phyloP scores from a whole-genome alignment of 331 rosid genomes.

The Saraca asoca region DNA sequence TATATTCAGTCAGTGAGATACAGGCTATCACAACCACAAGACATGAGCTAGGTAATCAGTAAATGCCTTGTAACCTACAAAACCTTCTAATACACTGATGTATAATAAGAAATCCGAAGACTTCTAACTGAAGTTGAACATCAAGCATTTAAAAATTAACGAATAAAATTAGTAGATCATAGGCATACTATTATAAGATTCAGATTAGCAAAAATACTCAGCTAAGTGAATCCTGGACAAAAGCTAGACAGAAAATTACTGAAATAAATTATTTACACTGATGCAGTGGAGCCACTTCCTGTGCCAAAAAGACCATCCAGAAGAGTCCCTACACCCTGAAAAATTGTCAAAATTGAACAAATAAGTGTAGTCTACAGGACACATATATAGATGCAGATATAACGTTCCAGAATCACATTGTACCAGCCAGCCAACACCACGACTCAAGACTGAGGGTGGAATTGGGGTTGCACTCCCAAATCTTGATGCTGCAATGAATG shows the following conservation, averaged over 20 bases:
- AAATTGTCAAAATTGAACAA: slow-evolving; percentile 32
- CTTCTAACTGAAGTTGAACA: background rate
- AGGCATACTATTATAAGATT: background rate
- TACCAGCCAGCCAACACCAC: slow-evolving; percentile 97
- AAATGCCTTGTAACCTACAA: background rate
- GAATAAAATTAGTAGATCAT: slow-evolving; percentile 1
- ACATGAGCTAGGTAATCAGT: background rate
- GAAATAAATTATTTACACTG: slow-evolving; percentile 58
- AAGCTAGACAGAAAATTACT: background rate
- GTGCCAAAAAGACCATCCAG: slow-evolving; percentile 78
- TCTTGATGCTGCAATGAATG: slow-evolving; percentile 82
- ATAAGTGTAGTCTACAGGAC: background rate
- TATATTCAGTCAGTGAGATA: too few species aligned
- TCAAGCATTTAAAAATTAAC: background rate
- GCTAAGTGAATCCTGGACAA: slow-evolving; percentile 1
- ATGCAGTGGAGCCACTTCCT: slow-evolving; percentile 74
- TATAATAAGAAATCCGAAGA: background rate
- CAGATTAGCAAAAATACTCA: slow-evolving; percentile 11
- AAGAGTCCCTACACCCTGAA: slow-evolving; percentile 79
- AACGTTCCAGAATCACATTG: slow-evolving; percentile 16
- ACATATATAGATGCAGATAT: background rate
- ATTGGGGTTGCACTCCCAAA: slow-evolving; percentile 80
- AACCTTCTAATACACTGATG: background rate
- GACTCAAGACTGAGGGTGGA: slow-evolving; percentile 80
- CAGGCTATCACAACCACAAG: slow-evolving; percentile 1